phyloP scores from a whole-genome alignment of 768 basidiomycete genomes.

The Lactarius hengduanensis region DNA sequence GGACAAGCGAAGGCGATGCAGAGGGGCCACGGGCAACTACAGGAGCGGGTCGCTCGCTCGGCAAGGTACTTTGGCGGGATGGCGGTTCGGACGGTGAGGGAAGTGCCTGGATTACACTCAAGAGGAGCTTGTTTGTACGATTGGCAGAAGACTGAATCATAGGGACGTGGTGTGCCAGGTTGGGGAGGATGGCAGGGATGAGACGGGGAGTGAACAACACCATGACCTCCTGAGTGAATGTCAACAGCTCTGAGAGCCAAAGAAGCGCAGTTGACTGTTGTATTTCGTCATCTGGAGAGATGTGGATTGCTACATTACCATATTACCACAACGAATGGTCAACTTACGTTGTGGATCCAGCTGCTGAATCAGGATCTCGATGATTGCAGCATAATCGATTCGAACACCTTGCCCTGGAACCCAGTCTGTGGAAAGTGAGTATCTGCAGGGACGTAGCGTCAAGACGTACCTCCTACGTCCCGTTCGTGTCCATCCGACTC shows the following conservation, averaged over 20 bases:
- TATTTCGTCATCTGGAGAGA: slow-evolving; percentile 77
- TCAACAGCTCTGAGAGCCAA: slow-evolving; percentile 91
- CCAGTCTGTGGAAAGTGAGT: slow-evolving; percentile 56
- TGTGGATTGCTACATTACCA: slow-evolving; percentile 4
- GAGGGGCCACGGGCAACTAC: slow-evolving; percentile 38
- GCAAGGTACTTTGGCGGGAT: slow-evolving; percentile 35
- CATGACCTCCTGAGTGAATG: slow-evolving; percentile 87
- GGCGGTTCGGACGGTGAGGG: slow-evolving; percentile 64
- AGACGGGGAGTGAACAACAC: slow-evolving; percentile 92
- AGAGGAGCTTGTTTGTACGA: slow-evolving; percentile 82
- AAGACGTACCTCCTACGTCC: slow-evolving; percentile 48
- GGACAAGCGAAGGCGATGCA: slow-evolving; percentile 56
- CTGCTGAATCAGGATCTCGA: slow-evolving; percentile 90
- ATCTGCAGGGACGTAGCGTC: not conserved
- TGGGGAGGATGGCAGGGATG: slow-evolving; percentile 89
- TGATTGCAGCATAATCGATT: slow-evolving; percentile 87
- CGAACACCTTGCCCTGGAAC: slow-evolving; percentile 90
- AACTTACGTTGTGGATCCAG: slow-evolving; percentile 71
- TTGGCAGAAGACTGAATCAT: slow-evolving; percentile 87
- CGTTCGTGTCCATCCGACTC: slow-evolving; percentile 54
- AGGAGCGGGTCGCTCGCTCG: slow-evolving; percentile 30
- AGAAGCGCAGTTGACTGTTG: slow-evolving; percentile 91
- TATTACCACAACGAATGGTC: not conserved
- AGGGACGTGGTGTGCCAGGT: slow-evolving; percentile 86
- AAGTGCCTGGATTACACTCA: slow-evolving; percentile 80